phyloP scores from a whole-genome alignment of 2,329 filamentous ascomycete genomes.

The Xylaria sp. region DNA sequence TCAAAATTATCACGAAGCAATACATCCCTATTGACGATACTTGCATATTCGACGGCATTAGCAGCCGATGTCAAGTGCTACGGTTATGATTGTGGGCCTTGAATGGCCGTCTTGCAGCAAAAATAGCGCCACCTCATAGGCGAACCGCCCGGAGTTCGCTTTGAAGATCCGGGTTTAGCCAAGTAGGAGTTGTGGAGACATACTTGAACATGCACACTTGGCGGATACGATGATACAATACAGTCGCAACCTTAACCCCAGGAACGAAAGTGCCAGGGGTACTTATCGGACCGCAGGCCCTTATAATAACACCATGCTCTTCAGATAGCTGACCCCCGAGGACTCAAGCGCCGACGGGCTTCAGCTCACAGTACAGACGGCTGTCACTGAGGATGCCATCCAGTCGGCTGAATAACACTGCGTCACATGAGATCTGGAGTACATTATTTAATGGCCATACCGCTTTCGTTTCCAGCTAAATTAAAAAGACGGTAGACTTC shows the following conservation, averaged over 20 bases:
- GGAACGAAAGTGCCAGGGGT: slow-evolving; percentile 41
- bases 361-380: slow-evolving; percentile 35
- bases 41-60: slow-evolving; percentile 75
- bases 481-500: slow-evolving; percentile 6
- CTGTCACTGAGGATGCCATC: slow-evolving; percentile 31
- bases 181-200: slow-evolving; percentile 46
- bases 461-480: slow-evolving; percentile 8
- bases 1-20: slow-evolving; percentile 84
- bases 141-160: slow-evolving; percentile 44
- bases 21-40: slow-evolving; percentile 78
- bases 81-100: slow-evolving; percentile 56
- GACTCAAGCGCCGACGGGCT: slow-evolving; percentile 33
- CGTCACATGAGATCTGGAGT: slow-evolving; percentile 28
- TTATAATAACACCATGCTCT: slow-evolving; percentile 46
- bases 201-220: slow-evolving; percentile 45
- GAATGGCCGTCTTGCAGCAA: slow-evolving; percentile 35
- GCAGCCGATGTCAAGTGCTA: slow-evolving; percentile 68
- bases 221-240: slow-evolving; percentile 46
- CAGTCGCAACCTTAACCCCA: slow-evolving; percentile 43
- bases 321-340: slow-evolving; percentile 35
- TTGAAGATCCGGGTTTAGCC: slow-evolving; percentile 48
- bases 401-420: slow-evolving; percentile 44
- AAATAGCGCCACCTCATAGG: slow-evolving; percentile 42
- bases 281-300: slow-evolving; percentile 52
- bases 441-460: slow-evolving; percentile 10